Base-by-base conservation (phyloP, 495 filamentous ascomycete genomes). In the Thozetella sp. region DNA sequence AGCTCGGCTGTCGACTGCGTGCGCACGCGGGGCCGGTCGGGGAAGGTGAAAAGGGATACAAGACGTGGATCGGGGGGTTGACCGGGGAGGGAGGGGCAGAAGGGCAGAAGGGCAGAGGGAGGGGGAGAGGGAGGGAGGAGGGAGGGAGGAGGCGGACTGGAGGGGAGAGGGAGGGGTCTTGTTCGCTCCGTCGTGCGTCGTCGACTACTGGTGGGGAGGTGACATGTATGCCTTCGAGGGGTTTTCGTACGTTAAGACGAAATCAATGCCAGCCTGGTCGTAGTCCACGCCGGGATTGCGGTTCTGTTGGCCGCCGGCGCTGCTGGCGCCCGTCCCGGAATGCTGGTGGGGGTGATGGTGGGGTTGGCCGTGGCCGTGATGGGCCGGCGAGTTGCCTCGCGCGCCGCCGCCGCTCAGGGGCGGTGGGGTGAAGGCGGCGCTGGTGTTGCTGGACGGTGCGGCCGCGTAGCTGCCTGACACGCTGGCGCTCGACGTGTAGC, bases 231-330 rank as follows among this genome's bases (percentile, higher is more conserved):
- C 80, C 77, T 78, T 82, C 74, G 76, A 77, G 77, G 80, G 80
- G 75, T 71, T 69, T 30, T 86, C 92, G 79, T 91, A 97, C 93
- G 90, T 91, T 76, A 97, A 84, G 54, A 98, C 93, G 80, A 98
- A 97, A 71, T 98, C 93, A 71, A 98, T 90, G 63, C 93, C 93
- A 51, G 93, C 82, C 67, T 96, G 91, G 65, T 90, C 88, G 74
- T 95, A 96, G 65, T 96, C 93, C 61, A 92, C 74, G 3, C 53
- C 62, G 80, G 71, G 63, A 80, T 74, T 59, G 76, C 67, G 57
- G 68, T 45, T 59, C 25, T 24, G 30, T 30, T 58, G 64, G 37
- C 24, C 55, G 48, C 58, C 65, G 22, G 58, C 52, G 13, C 57
- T 53, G 22, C 19, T 54, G 58, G 12, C 58, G 53, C 13, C 55